Conservation (phyloP, 164 flowering plant species). For the Annona cherimola region DNA sequence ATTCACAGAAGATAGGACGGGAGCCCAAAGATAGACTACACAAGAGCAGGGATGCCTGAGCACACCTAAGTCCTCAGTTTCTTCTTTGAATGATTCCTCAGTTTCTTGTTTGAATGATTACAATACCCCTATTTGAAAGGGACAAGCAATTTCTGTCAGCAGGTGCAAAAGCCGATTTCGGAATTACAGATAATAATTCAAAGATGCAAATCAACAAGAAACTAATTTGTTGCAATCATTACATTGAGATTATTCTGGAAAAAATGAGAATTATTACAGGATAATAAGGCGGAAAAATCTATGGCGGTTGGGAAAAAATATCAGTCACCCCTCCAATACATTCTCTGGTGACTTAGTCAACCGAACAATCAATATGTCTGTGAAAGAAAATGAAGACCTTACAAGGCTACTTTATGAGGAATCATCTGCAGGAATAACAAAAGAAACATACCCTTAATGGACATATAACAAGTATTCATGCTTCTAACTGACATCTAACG, state of each 20-base stretch:
- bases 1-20: slow-evolving; percentile 2
- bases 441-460: slow-evolving; percentile 1
- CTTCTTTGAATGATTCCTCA: slow-evolving; percentile 18
- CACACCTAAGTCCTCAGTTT: slow-evolving; percentile 21
- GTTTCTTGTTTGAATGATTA: slow-evolving; percentile 15
- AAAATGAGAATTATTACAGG: slow-evolving; percentile 26
- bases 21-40: neutral
- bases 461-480: neutral
- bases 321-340: slow-evolving; percentile 7
- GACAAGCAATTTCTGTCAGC: slow-evolving; percentile 32
- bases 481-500: neutral
- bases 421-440: neutral
- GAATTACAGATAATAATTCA: slow-evolving; percentile 5
- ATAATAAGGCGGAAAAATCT: slow-evolving; percentile 2
- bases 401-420: slow-evolving; percentile 13
- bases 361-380: slow-evolving; percentile 40
- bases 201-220: neutral
- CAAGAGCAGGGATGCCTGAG: neutral
- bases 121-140: slow-evolving; percentile 8
- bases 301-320: neutral
- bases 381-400: slow-evolving; percentile 25
- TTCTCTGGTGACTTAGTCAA: slow-evolving; percentile 31
- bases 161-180: slow-evolving; percentile 14
- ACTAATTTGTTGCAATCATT: neutral
- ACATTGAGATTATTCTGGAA: slow-evolving; percentile 4